A percentile compares a stretch with the other conserved stretches of the same genome.
Evolutionary conservation across 2,329 filamentous ascomycete species (phyloP).

Genomic region (Pezicula neosporulosa): DNA sequence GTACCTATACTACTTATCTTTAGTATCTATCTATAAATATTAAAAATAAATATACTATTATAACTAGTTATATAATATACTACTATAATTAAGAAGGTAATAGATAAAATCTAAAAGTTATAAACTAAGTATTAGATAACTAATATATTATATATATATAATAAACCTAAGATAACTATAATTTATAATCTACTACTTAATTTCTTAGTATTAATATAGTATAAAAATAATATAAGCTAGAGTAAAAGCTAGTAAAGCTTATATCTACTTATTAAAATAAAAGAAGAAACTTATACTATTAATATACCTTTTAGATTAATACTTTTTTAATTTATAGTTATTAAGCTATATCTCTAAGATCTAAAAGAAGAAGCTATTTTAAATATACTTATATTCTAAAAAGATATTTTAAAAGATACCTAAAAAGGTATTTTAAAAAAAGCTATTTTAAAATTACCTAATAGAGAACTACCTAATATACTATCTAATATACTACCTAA

Average conservation of each 20-base stretch:
- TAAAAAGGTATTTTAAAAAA: no score
- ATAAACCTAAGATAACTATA: neutral
- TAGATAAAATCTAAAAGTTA: conserved; percentile 4
- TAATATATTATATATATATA: conserved; percentile 1
- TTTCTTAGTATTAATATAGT: conserved; percentile 1
- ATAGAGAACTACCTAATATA: no score
- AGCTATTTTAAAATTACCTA: no score
- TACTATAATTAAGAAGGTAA: conserved; percentile 1
- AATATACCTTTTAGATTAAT: conserved; percentile 1
- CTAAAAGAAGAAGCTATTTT: no score
- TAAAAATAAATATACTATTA: neutral
- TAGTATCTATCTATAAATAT: conserved; percentile 4
- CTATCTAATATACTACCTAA: no score
- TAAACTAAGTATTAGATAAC: neutral
- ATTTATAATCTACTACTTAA: conserved; percentile 5
- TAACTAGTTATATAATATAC: neutral
- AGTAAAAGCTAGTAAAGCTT: neutral
- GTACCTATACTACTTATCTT: conserved; percentile 8
- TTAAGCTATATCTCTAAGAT: no score
- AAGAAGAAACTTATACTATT: conserved; percentile 2
- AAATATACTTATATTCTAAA: no score
- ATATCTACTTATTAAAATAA: neutral
- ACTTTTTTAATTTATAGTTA: neutral
- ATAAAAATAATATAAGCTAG: neutral
- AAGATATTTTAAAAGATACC: no score